phyloP scores from a whole-genome alignment of 2,329 filamentous ascomycete species.

The Elsinoe australis region DNA sequence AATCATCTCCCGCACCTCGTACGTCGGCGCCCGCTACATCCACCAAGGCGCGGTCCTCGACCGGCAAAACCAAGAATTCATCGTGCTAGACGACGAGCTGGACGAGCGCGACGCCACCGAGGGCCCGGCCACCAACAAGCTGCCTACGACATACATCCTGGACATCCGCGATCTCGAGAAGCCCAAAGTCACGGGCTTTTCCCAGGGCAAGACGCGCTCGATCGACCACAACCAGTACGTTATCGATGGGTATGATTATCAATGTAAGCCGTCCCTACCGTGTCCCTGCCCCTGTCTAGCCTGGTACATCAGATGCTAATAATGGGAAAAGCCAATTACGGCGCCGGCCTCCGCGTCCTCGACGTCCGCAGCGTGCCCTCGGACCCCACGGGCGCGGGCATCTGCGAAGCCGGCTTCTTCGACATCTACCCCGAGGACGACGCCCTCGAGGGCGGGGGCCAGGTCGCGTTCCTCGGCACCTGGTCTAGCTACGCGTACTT shows the following conservation, averaged over 20 bases:
- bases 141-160: slow-evolving; percentile 44
- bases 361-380: slow-evolving; percentile 32
- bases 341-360: slow-evolving; percentile 30
- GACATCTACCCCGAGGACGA: slow-evolving; percentile 48
- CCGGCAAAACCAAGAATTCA: slow-evolving; percentile 37
- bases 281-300: neutral
- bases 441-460: slow-evolving; percentile 29
- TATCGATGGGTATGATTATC: slow-evolving; percentile 32
- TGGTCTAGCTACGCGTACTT: slow-evolving; percentile 47
- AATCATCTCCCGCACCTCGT: slow-evolving; percentile 44
- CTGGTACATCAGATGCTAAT: neutral
- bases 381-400: slow-evolving; percentile 40
- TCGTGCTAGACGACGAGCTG: slow-evolving; percentile 48
- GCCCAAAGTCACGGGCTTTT: slow-evolving; percentile 36
- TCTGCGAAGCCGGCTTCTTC: slow-evolving; percentile 45
- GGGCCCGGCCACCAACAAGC: slow-evolving; percentile 37
- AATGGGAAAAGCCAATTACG: slow-evolving; percentile 28
- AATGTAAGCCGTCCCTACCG: slow-evolving; percentile 21
- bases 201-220: slow-evolving; percentile 29
- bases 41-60: slow-evolving; percentile 50
- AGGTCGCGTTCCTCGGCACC: slow-evolving; percentile 33
- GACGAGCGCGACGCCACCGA: slow-evolving; percentile 41
- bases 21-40: slow-evolving; percentile 44
- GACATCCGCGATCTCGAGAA: slow-evolving; percentile 40
- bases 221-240: slow-evolving; percentile 41